Evolutionary conservation across 1,284 basidiomycete genomes (phyloP), one percentile per base, ranked within the genome.

Genomic region (Sporisorium iseilematis-ciliati): DNA sequence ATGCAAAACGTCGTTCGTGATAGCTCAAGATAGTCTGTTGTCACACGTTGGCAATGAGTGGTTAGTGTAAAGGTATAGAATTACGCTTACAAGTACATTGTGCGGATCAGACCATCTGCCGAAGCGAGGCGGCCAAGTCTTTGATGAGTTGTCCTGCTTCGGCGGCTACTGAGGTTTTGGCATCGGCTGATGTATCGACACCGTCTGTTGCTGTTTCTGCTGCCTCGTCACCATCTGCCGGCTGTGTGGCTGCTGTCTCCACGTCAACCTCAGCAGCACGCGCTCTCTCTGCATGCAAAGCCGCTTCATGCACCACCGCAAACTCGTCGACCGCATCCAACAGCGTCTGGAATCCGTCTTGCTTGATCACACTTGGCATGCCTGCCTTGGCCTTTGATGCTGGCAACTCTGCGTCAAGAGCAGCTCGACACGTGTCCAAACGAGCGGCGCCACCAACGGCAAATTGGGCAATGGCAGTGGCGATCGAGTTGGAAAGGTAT

Each of bases 191-290:
- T 11, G 3, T 25, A 16, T 41, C 45, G 8, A 40, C 29, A 16
- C 33, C 38, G 10, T 41, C 12, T 29, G 21, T 20, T 23, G n/a
- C 57, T 26, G 21, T 29, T 4, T 14, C 42, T 25, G 14, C 42
- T 25, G 14, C 29, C 40, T 21, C 40, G 2, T 45, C 57, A 7
- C 38, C 61, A 18, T 52, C 55, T 12, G 57, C 57, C n/a, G 31
- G 31, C 23, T 96, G 90, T 86, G 94, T 92, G 53, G 90, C 67
- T 5, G 51, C n/a, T 49, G 7, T 59, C 57, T 93, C 93, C 81
- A 87, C 89, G 56, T 92, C 86, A 95, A 92, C 59, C 90, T 94
- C 91, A 94, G 93, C 86, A 97, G 95, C 68, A 18, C 20, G 48
- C 29, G 52, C 38, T 20, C 31, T 45, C 2, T 58, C 55, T 26